phyloP scores from a whole-genome alignment of 2,329 filamentous ascomycete species.

The Diaporthe sp. region DNA sequence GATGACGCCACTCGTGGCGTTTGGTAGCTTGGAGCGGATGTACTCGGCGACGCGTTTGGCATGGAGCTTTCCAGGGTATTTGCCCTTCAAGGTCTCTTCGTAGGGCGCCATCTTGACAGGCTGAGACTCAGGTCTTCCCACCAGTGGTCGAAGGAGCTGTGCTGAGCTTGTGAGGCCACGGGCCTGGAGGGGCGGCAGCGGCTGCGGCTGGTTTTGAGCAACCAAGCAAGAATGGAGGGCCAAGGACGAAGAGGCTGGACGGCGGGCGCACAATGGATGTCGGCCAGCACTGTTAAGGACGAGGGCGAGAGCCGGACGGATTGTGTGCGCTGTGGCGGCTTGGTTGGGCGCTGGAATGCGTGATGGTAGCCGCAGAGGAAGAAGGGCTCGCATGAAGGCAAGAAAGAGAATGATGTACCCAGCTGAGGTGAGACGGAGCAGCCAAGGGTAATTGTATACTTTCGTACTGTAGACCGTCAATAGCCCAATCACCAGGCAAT shows the following conservation, averaged over 20 bases:
- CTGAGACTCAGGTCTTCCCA: not conserved
- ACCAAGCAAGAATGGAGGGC: not conserved
- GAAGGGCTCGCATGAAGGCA: conserved; percentile 23
- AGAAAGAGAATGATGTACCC: not conserved
- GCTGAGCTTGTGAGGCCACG: conserved; percentile 5
- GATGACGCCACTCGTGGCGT: conserved; percentile 76
- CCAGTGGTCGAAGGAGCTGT: not conserved
- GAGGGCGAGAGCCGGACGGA: not conserved
- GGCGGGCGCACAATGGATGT: not conserved
- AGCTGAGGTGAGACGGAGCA: not conserved
- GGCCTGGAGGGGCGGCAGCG: not conserved
- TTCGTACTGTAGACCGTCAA: too few species aligned
- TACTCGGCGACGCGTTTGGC: conserved; percentile 85
- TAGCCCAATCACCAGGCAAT: not conserved
- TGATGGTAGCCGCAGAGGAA: conserved; percentile 1
- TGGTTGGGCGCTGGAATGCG: not conserved
- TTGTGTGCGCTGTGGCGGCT: not conserved
- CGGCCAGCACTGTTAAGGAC: not conserved
- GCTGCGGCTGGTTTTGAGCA: not conserved
- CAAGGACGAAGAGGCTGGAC: not conserved
- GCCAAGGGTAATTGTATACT: too few species aligned
- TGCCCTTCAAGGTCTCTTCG: conserved; percentile 69
- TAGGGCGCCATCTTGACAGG: conserved; percentile 53
- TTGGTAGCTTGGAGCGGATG: conserved; percentile 76
- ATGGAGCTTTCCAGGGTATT: conserved; percentile 89